Conservation (phyloP, 306 rosid genomes). For the Lagenaria siceraria region DNA sequence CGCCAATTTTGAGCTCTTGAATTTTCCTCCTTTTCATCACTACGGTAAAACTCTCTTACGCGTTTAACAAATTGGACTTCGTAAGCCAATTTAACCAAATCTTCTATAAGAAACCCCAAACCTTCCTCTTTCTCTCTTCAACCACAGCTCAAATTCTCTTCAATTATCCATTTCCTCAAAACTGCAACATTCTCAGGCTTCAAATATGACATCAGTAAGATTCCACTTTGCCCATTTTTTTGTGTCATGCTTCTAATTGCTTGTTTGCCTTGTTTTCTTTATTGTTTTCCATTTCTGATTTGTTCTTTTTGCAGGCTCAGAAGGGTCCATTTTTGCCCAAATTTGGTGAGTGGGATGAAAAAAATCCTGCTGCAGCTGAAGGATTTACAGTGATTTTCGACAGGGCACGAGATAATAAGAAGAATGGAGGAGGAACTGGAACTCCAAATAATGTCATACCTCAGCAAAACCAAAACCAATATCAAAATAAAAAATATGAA, state of each 20-base stretch:
- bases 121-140: background rate
- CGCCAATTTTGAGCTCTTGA: background rate
- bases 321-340: conserved; percentile 51
- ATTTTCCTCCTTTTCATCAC: too few species aligned
- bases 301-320: conserved; percentile 25
- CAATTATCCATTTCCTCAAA: background rate
- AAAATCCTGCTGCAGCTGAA: conserved; percentile 69
- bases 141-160: background rate
- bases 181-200: background rate
- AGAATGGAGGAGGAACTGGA: conserved; percentile 27
- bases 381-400: conserved; percentile 72
- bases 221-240: background rate
- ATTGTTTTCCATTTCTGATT: background rate
- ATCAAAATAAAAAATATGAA: conserved; percentile 4
- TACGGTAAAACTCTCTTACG: background rate
- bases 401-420: conserved; percentile 66
- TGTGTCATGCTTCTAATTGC: too few species aligned
- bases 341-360: conserved; percentile 95
- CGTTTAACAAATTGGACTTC: background rate
- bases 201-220: background rate
- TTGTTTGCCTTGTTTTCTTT: background rate
- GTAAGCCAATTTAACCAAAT: background rate
- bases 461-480: background rate
- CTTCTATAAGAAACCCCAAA: background rate
- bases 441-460: conserved; percentile 19